Percentiles rank a stretch among this genome's conserved stretches.
Evolutionary conservation across 2,329 filamentous ascomycete genomes (phyloP).

Genomic region (Coniochaeta prunicola): DNA sequence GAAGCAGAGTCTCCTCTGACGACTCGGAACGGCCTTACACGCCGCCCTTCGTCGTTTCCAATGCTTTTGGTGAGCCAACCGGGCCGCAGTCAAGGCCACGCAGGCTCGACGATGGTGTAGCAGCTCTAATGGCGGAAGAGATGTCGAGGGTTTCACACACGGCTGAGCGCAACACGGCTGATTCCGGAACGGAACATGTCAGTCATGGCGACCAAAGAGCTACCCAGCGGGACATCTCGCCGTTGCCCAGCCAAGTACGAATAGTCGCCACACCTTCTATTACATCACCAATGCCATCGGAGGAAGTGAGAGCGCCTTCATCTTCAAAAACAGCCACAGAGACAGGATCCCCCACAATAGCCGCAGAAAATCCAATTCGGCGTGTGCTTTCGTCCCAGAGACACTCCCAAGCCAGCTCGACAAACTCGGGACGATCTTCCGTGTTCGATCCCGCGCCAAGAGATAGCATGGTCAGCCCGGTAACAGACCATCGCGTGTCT

Average conservation of each 20-base stretch:
- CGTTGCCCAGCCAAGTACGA: background rate
- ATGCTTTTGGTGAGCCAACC: background rate
- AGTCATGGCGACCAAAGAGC: background rate
- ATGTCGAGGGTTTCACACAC: background rate
- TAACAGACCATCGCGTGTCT: background rate
- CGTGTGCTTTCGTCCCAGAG: background rate
- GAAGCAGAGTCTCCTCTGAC: background rate
- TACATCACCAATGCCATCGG: background rate
- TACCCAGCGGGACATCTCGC: background rate
- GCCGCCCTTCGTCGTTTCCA: background rate
- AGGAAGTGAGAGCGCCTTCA: background rate
- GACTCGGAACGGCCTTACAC: background rate
- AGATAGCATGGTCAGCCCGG: background rate
- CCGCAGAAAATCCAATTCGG: background rate
- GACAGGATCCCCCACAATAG: background rate
- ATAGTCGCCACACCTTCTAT: background rate
- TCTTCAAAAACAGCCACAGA: background rate
- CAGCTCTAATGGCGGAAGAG: background rate
- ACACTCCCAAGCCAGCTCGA: constrained; percentile 1
- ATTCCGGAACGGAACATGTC: background rate
- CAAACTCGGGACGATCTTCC: background rate
- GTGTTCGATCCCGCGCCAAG: background rate
- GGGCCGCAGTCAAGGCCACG: background rate
- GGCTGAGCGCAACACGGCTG: background rate
- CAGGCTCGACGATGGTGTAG: background rate